Evolutionary conservation across 192 early-diverging fungal species (phyloP), one percentile per base, ranked within the genome.

Genomic region (Chytriomyces confervae): DNA sequence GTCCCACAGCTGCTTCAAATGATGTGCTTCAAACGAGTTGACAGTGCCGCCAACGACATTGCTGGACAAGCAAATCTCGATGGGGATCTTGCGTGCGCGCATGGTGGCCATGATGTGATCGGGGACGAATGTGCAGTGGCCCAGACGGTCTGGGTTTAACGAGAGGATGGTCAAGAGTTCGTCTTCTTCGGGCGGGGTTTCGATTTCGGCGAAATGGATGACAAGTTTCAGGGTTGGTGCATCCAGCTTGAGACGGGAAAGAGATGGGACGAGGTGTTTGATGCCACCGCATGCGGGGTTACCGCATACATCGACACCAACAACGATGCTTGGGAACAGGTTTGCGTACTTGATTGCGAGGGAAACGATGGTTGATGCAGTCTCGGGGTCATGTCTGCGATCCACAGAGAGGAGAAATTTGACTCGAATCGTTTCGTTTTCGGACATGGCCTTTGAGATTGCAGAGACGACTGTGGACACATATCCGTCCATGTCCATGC

Each of bases 261-360:
- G 72, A 20, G 72, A 36, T 43, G 72, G 72, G 2, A 63, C 45
- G 24, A 74, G 61, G 46, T 74, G 72, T 18, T n/a, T 43, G 3
- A 74, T 74, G 18, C 72, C 72, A 7, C 72, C 72, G 16, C 18
- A 29, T 2, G 20, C n/a, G 8, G 69, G 69, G 49, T 69, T 50
- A 8, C 69, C 66, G 44, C 76, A 77, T 8, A 77, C 76, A 70
- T 77, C 76, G 6, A 77, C 27, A 36, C 76, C 76, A 77, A 77
- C 50, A 23, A 77, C 64, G 16, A 71, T 18, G 11, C 46, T 16
- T 43, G 74, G 44, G 70, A 45, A 43, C 63, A 70, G 18, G 11
- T 10, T 18, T 13, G 50, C n/a, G 60, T 47, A 68, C 13, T 57
- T 61, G 20, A 77, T 29, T 8, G 66, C 76, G 6, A 77, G 60